A percentile compares a stretch with the other conserved stretches of the same genome.
phyloP scores from a whole-genome alignment of 306 rosid species.

The Lotus japonicus region DNA sequence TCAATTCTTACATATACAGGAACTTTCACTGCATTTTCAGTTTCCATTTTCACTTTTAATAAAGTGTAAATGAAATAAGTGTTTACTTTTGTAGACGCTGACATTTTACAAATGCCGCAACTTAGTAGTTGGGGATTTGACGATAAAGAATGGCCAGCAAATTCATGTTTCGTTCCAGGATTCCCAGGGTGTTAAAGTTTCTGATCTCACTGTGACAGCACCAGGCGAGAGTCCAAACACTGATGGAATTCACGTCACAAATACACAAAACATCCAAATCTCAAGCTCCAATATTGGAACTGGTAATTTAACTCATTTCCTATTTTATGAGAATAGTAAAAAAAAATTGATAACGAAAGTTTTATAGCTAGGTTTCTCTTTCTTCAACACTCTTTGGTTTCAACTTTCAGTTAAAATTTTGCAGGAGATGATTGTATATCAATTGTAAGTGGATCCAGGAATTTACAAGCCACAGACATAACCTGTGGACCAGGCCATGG shows the following conservation, averaged over 20 bases:
- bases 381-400: too few relatives aligned
- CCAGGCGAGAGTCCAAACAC: conserved; percentile 68
- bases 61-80: too few relatives aligned
- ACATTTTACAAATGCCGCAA: conserved; percentile 38
- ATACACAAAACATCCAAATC: conserved; percentile 44
- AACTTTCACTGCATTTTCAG: too few relatives aligned
- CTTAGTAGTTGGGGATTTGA: conserved; percentile 36
- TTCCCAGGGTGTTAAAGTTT: conserved; percentile 33
- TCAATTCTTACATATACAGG: too few relatives aligned
- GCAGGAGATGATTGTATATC: conserved; percentile 90
- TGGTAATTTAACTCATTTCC: conserved; percentile 40
- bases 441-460: conserved; percentile 55
- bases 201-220: conserved; percentile 41
- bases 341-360: too few relatives aligned
- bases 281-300: conserved; percentile 40
- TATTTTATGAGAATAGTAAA: too few relatives aligned
- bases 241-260: conserved; percentile 64
- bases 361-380: too few relatives aligned
- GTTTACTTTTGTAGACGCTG: conserved; percentile 38
- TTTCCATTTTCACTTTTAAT: too few relatives aligned
- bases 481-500: conserved; percentile 97
- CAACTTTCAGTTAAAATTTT: neutral
- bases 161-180: conserved; percentile 45
- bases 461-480: conserved; percentile 45
- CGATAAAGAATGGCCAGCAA: conserved; percentile 46